Conservation (phyloP, 2,329 filamentous ascomycete species). For the Annulohypoxylon truncatum region DNA sequence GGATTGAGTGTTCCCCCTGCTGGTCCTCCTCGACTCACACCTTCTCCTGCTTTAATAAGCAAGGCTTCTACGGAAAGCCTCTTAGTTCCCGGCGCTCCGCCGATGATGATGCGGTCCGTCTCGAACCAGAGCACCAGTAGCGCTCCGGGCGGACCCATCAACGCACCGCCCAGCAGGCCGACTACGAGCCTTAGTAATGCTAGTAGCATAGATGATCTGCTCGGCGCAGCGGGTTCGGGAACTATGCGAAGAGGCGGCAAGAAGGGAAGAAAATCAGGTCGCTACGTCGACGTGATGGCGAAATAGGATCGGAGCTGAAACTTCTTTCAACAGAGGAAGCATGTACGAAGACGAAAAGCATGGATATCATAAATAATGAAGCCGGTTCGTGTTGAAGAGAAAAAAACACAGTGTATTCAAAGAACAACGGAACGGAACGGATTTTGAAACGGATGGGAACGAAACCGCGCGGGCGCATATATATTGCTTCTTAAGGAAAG, state of each 20-base stretch:
- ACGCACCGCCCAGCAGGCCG: conserved; percentile 74
- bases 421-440: neutral
- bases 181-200: conserved; percentile 87
- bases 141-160: conserved; percentile 52
- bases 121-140: conserved; percentile 59
- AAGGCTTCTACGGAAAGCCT: conserved; percentile 56
- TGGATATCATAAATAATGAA: conserved; percentile 1
- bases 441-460: neutral
- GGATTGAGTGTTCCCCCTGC: conserved; percentile 33
- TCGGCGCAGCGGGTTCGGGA: conserved; percentile 78
- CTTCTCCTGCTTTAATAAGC: conserved; percentile 49
- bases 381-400: neutral
- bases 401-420: neutral
- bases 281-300: conserved; percentile 97
- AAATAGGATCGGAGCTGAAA: conserved; percentile 57
- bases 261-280: conserved; percentile 82
- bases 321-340: neutral
- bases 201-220: conserved; percentile 93
- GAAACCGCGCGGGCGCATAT: conserved; percentile 10
- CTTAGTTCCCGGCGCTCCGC: conserved; percentile 48
- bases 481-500: neutral
- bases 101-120: conserved; percentile 60
- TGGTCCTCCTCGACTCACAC: conserved; percentile 41
- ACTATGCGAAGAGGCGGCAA: conserved; percentile 65
- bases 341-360: conserved; percentile 1